Evolutionary conservation across 257 asterid species (phyloP).

Genomic region (Linderniella brevidens): DNA sequence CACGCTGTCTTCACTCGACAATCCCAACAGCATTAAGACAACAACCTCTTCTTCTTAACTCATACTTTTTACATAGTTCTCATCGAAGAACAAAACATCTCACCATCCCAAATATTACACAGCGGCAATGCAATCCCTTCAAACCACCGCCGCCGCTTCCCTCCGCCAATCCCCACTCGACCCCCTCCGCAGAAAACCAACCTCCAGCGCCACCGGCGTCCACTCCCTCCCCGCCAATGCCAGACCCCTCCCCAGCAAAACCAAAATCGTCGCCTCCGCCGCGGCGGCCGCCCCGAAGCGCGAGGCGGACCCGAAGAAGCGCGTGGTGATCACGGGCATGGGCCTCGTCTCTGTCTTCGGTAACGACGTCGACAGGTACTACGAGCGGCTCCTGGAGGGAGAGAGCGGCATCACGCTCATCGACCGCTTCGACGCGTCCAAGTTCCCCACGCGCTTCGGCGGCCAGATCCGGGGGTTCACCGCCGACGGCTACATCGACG

Average conservation of each 20-base stretch:
- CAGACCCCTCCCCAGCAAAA: too few relatives aligned
- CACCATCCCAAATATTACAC: too few relatives aligned
- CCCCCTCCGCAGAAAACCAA: too few relatives aligned
- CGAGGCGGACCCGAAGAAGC: slow-evolving; percentile 48
- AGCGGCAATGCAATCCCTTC: slow-evolving; percentile 32
- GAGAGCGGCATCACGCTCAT: slow-evolving; percentile 42
- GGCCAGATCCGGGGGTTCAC: slow-evolving; percentile 43
- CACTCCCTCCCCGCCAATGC: too few relatives aligned
- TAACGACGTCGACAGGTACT: slow-evolving; percentile 34
- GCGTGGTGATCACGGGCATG: slow-evolving; percentile 48
- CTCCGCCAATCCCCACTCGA: not conserved
- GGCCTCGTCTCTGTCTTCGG: slow-evolving; percentile 48
- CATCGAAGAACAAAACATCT: too few relatives aligned
- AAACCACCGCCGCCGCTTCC: slow-evolving; percentile 4
- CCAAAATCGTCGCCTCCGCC: slow-evolving; percentile 21
- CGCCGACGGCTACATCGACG: slow-evolving; percentile 37
- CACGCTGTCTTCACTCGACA: too few relatives aligned
- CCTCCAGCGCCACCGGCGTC: too few relatives aligned
- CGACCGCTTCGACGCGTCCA: slow-evolving; percentile 44
- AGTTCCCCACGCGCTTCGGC: slow-evolving; percentile 42
- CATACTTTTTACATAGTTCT: too few relatives aligned
- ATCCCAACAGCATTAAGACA: too few relatives aligned
- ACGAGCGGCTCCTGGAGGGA: slow-evolving; percentile 36
- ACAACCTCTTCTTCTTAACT: too few relatives aligned
- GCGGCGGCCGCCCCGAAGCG: slow-evolving; percentile 29